Conservation (phyloP, 352 stramenopile genomes). For the Blastocystis sp. region DNA sequence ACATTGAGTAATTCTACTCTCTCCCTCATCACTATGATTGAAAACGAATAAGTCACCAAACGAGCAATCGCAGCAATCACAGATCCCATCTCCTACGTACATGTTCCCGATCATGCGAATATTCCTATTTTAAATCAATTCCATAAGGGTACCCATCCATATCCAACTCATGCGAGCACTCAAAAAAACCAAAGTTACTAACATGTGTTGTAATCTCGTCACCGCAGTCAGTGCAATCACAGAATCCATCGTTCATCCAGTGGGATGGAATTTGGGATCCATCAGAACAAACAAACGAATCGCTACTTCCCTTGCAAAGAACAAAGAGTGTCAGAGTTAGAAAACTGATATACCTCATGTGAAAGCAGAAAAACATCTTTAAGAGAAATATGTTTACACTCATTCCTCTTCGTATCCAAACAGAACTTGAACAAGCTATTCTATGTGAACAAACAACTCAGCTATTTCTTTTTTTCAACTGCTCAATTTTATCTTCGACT, state of each 20-base stretch:
- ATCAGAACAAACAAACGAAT: not conserved
- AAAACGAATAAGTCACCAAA: not conserved
- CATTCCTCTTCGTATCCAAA: too few species aligned
- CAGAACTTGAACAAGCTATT: not conserved
- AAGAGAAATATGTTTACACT: too few species aligned
- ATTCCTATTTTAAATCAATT: not conserved
- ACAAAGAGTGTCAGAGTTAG: not conserved
- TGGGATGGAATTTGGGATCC: not conserved
- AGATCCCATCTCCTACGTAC: conserved; percentile 29
- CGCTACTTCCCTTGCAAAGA: not conserved
- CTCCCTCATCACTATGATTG: not conserved
- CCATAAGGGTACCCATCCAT: not conserved
- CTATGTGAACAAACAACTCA: not conserved
- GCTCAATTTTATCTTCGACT: conserved; percentile 27
- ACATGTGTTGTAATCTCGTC: conserved; percentile 25
- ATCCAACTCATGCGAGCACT: not conserved
- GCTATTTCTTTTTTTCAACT: not conserved
- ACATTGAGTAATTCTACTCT: not conserved
- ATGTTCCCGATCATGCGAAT: not conserved
- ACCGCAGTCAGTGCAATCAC: conserved; percentile 26
- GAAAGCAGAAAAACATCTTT: not conserved
- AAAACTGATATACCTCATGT: not conserved
- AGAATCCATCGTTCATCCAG: conserved; percentile 31
- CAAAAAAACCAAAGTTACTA: not conserved
- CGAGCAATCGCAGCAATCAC: conserved; percentile 53